These are phyloP conservation scores for Flaveria bidentis DNA, from an alignment of 129 eudicot species.

Conservation along the genomic window DNA sequence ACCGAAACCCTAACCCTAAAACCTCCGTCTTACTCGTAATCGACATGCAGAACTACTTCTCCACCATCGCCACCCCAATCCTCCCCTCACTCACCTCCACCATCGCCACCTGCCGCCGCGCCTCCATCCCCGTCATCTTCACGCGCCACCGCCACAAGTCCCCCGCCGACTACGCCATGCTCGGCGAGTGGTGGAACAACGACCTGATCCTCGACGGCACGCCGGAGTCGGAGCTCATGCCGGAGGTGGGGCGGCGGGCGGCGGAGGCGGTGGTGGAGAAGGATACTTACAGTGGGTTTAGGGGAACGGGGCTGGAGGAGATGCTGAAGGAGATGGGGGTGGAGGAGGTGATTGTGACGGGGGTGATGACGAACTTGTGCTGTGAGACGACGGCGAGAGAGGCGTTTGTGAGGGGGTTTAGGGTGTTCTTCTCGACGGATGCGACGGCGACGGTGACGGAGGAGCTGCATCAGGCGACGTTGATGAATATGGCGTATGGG, in stretches of 20 bases:
- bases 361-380: slow-evolving; percentile 95
- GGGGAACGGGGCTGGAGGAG: slow-evolving; percentile 71
- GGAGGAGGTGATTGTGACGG: slow-evolving; percentile 80
- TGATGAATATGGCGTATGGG: slow-evolving; percentile 88
- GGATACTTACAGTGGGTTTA: slow-evolving; percentile 77
- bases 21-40: slow-evolving; percentile 63
- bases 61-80: slow-evolving; percentile 62
- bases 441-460: slow-evolving; percentile 65
- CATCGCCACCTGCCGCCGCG: slow-evolving; percentile 62
- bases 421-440: slow-evolving; percentile 88
- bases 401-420: slow-evolving; percentile 78
- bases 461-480: slow-evolving; percentile 69
- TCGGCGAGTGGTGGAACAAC: slow-evolving; percentile 83
- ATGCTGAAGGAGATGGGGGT: slow-evolving; percentile 63
- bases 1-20: slow-evolving; percentile 65
- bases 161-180: slow-evolving; percentile 55
- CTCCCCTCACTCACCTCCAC: slow-evolving; percentile 58
- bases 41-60: slow-evolving; percentile 83
- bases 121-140: slow-evolving; percentile 74
- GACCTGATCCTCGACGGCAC: slow-evolving; percentile 80
- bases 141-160: slow-evolving; percentile 96
- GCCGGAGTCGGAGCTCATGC: slow-evolving; percentile 53
- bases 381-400: slow-evolving; percentile 95
- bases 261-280: slow-evolving; percentile 61
- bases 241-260: slow-evolving; percentile 45